These are phyloP conservation scores for Saccharomycopsis synnaedendra DNA, from an alignment of 805 yeast species.

Conservation along the genomic window DNA sequence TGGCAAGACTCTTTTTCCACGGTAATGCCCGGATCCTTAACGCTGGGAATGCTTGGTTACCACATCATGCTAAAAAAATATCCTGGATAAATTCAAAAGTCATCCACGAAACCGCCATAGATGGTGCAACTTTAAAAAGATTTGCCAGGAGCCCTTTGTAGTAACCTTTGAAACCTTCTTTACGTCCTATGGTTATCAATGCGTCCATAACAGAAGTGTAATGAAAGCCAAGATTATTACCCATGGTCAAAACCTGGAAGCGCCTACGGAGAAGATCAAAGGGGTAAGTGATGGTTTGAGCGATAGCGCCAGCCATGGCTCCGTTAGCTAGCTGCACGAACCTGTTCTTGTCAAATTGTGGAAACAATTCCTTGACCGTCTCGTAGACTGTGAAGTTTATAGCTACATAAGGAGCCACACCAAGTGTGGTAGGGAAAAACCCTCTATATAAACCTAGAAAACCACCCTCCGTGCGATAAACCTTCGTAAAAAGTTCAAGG, in stretches of 20 bases:
- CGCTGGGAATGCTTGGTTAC: no score
- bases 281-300: slow-evolving; percentile 86
- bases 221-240: slow-evolving; percentile 62
- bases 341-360: slow-evolving; percentile 20
- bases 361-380: slow-evolving; percentile 48
- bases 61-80: no score
- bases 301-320: slow-evolving; percentile 79
- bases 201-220: slow-evolving; percentile 75
- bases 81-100: slow-evolving; percentile 42
- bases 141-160: slow-evolving; percentile 72
- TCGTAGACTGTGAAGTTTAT: slow-evolving; percentile 88
- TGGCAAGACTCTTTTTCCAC: no score
- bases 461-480: slow-evolving; percentile 77
- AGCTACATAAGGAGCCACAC: slow-evolving; percentile 95
- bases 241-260: slow-evolving; percentile 85
- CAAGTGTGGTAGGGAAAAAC: slow-evolving; percentile 78
- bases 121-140: slow-evolving; percentile 81
- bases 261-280: slow-evolving; percentile 81
- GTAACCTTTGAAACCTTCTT: slow-evolving; percentile 66
- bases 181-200: slow-evolving; percentile 47
- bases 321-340: slow-evolving; percentile 45
- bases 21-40: no score
- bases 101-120: slow-evolving; percentile 94
- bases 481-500: slow-evolving; percentile 39
- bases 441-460: slow-evolving; percentile 71